phyloP scores from a whole-genome alignment of 768 basidiomycete species.

The Hygrophorus russula region DNA sequence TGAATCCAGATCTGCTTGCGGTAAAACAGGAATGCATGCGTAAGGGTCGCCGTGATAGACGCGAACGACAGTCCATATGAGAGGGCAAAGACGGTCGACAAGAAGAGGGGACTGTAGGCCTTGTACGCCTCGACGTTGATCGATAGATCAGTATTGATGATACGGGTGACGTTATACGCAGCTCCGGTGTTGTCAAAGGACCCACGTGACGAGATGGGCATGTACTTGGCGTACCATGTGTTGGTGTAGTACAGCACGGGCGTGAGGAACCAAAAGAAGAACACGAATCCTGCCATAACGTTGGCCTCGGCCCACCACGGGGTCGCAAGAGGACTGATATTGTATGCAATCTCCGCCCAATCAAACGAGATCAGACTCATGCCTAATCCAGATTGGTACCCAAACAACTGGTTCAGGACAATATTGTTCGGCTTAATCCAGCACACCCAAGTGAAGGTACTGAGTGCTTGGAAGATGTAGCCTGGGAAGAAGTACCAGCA shows the following conservation, averaged over 20 bases:
- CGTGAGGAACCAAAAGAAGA: conserved; percentile 61
- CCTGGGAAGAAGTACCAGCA: conserved; percentile 61
- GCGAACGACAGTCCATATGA: conserved; percentile 76
- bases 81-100: conserved; percentile 29
- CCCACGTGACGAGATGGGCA: conserved; percentile 56
- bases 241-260: conserved; percentile 58
- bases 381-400: conserved; percentile 23
- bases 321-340: conserved; percentile 60
- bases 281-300: conserved; percentile 46
- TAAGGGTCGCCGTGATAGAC: conserved; percentile 62
- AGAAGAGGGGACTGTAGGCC: conserved; percentile 49
- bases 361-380: conserved; percentile 77
- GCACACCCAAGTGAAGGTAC: conserved; percentile 48
- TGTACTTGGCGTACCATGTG: conserved; percentile 42
- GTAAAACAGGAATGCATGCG: conserved; percentile 63
- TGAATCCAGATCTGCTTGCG: conserved; percentile 72
- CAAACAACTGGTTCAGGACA: conserved; percentile 64
- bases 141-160: conserved; percentile 41
- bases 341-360: conserved; percentile 63
- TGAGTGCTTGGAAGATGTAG: conserved; percentile 58
- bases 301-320: conserved; percentile 83
- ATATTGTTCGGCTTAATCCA: conserved; percentile 65
- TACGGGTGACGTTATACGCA: conserved; percentile 44
- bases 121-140: conserved; percentile 47
- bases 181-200: conserved; percentile 56